Percentiles rank a stretch among this genome's conserved stretches.
These are phyloP conservation scores for Aegilops tauschii DNA, from an alignment of 176 grass and related monocot species.

Conservation along the genomic window DNA sequence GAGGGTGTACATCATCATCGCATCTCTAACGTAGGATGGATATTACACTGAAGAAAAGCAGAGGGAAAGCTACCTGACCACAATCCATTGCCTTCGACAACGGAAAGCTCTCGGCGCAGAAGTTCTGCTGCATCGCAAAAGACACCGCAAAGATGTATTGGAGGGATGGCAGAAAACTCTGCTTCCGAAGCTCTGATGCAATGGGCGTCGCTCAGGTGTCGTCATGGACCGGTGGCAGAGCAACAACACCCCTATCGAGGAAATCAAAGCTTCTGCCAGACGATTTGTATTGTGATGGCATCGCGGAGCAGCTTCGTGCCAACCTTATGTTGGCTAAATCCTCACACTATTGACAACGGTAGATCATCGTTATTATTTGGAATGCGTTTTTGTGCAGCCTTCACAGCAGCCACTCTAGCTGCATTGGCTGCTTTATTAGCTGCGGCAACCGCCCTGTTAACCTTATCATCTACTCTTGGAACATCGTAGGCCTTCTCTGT, in stretches of 20 bases:
- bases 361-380: constrained; percentile 50
- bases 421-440: constrained; percentile 98
- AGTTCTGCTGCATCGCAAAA: constrained; percentile 46
- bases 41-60: constrained; percentile 43
- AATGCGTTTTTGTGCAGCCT: constrained; percentile 82
- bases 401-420: constrained; percentile 86
- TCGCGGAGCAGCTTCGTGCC: constrained; percentile 40
- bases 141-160: constrained; percentile 50
- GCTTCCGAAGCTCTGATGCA: constrained; percentile 36
- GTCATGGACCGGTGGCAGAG: constrained; percentile 21
- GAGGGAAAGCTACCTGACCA: constrained; percentile 33
- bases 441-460: constrained; percentile 73
- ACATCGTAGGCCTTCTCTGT: constrained; percentile 78
- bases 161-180: constrained; percentile 33
- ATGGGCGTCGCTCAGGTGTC: constrained; percentile 28
- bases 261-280: constrained; percentile 36
- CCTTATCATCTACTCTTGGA: constrained; percentile 83
- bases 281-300: constrained; percentile 40
- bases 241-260: constrained; percentile 30
- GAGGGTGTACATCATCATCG: constrained; percentile 36
- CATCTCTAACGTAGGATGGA: constrained; percentile 41
- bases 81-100: constrained; percentile 79
- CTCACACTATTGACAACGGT: constrained; percentile 66
- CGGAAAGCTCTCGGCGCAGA: constrained; percentile 49
- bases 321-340: constrained; percentile 36